Evolutionary conservation across 768 basidiomycete species (phyloP), one percentile per base, ranked within the genome.

Genomic region (Termitomyces sp.): DNA sequence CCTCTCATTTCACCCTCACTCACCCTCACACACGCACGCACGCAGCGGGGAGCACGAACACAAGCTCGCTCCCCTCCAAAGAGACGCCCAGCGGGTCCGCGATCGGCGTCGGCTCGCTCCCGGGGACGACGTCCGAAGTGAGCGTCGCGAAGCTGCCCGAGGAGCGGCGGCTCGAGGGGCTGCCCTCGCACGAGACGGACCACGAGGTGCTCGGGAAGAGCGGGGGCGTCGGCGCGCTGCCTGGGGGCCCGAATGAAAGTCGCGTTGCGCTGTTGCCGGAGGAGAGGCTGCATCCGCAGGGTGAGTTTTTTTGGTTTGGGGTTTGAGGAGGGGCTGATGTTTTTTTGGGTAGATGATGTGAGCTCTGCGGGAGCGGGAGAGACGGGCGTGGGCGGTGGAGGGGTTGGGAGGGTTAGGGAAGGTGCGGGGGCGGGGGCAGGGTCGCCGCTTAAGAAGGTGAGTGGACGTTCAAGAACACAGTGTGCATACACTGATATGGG

Each of bases 141-240:
- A 75, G 72, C 5, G 79, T 84, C 10, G 77, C 80, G 4, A 71
- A 73, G 46, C 66, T 82, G 1, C 83, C 83, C 3, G 77, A 82
- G 13, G 81, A 83, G 54, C 70, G 77, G 1, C 49, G 39, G 8
- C 46, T 58, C 18, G 65, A 64, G 28, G 54, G 16, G 4, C 3
- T 62, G 20, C 62, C 64, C 0, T 62, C 64, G 9, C 56, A 59
- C 1, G 60, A 59, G 41, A 58, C 59, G 18, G 57, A 55, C 39
- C 58, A 62, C 0, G 59, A 62, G 24, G 18, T 53, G 1, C 59
- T 62, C 4, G 62, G 62, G 2, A 64, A 63, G 52, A 54, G 58
- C 1, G 58, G 56, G 0, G 62, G 56, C 37, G 62, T 62, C 1
- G 62, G 64, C 2, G 51, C 62, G 5, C 44, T 63, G 1, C 64